Evolutionary conservation across 2,329 filamentous ascomycete genomes (phyloP).

Genomic region (Sarocladium kiliense): DNA sequence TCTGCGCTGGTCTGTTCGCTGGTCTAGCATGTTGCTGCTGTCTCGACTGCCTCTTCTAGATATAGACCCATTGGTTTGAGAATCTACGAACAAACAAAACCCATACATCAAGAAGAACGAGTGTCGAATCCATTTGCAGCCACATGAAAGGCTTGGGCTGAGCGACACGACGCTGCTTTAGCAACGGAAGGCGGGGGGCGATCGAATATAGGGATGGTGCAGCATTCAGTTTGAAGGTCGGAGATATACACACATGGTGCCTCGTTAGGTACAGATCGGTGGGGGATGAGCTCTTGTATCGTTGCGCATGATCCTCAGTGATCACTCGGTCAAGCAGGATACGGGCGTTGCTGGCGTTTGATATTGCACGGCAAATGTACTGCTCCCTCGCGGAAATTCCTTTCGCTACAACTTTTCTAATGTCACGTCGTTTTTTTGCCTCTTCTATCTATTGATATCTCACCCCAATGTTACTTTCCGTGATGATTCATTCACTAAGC

Average conservation of each 20-base stretch:
- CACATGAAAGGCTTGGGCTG: too few species aligned
- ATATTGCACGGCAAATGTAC: neutral
- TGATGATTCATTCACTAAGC: conserved; percentile 14
- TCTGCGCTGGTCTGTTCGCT: conserved; percentile 42
- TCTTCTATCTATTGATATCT: too few species aligned
- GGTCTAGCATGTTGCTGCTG: conserved; percentile 55
- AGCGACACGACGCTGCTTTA: too few species aligned
- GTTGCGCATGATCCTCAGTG: neutral
- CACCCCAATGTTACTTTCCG: too few species aligned
- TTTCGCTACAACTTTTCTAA: conserved; percentile 8
- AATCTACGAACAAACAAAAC: neutral
- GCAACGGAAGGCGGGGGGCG: neutral
- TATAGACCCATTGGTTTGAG: neutral
- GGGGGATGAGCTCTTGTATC: neutral
- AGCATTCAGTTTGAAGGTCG: neutral
- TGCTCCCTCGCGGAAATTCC: neutral
- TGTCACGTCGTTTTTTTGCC: conserved; percentile 1
- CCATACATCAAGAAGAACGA: neutral
- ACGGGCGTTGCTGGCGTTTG: conserved; percentile 7
- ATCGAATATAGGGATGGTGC: neutral
- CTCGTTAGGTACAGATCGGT: neutral
- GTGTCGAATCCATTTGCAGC: too few species aligned
- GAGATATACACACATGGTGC: neutral
- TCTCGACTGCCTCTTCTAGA: conserved; percentile 50
- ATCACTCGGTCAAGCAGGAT: neutral